Percentiles rank a stretch among this genome's conserved stretches.
Evolutionary conservation across 106 monocot genomes (phyloP).

Genomic region (Acorus calamus): DNA sequence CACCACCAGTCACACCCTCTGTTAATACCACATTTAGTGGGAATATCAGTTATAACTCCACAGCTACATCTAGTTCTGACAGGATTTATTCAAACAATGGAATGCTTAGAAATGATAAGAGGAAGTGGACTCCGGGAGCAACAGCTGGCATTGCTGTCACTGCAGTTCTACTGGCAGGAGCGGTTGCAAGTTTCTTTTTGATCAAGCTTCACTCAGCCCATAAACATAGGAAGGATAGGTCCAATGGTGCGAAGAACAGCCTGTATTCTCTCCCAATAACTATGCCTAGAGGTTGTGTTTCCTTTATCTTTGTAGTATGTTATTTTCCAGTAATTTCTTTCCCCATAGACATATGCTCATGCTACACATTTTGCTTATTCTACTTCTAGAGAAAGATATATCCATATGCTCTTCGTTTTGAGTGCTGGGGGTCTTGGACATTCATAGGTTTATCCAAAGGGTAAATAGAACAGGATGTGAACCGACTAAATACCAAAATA

Average conservation of each 20-base stretch:
- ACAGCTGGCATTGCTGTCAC: constrained; percentile 8
- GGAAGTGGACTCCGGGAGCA: constrained; percentile 2
- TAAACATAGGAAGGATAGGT: constrained; percentile 1
- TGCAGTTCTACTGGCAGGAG: background rate
- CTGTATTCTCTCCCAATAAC: constrained; percentile 19
- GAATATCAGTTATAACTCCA: constrained; percentile 18
- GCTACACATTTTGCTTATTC: too few relatives aligned
- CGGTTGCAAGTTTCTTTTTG: too few relatives aligned
- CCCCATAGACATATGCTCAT: too few relatives aligned
- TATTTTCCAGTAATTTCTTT: too few relatives aligned
- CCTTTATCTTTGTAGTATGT: background rate
- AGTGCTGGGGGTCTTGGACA: too few relatives aligned
- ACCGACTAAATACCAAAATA: too few relatives aligned
- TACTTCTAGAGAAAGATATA: too few relatives aligned
- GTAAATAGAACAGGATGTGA: too few relatives aligned
- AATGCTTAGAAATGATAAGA: background rate
- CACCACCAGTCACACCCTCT: background rate
- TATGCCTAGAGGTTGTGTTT: constrained; percentile 18
- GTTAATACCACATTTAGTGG: constrained; percentile 7
- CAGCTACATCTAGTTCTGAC: constrained; percentile 4
- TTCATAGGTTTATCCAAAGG: too few relatives aligned
- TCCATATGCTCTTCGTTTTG: too few relatives aligned
- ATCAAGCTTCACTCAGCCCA: constrained; percentile 5
- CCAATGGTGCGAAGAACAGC: constrained; percentile 10
- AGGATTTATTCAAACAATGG: constrained; percentile 2